Evolutionary conservation across 352 stramenopile species (phyloP).

Genomic region (Pythium sukuiense): DNA sequence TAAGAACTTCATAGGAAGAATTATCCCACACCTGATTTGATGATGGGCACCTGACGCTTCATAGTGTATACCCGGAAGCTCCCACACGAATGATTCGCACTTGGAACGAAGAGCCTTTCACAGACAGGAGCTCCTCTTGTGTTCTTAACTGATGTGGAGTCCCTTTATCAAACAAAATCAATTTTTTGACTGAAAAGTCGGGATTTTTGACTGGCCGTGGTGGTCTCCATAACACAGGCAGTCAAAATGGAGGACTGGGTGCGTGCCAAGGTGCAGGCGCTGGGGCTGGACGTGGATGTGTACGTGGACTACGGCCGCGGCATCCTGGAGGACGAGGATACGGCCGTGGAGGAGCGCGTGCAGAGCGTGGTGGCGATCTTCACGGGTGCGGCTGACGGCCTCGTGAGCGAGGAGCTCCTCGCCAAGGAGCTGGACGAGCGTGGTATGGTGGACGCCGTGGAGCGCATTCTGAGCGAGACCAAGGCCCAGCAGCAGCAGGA

Average conservation of each 20-base stretch:
- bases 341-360: constrained; percentile 67
- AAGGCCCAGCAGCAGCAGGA: constrained; percentile 37
- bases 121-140: neutral
- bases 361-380: constrained; percentile 67
- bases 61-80: neutral
- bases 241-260: constrained; percentile 63
- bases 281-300: constrained; percentile 67
- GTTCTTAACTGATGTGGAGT: neutral
- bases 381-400: constrained; percentile 49
- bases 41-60: neutral
- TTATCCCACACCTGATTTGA: constrained; percentile 65
- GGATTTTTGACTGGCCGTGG: neutral
- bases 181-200: neutral
- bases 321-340: constrained; percentile 73
- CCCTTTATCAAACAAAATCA: neutral
- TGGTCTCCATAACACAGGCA: neutral
- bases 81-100: constrained; percentile 8
- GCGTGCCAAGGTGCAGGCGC: constrained; percentile 47
- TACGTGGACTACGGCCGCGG: constrained; percentile 77
- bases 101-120: too few relatives aligned
- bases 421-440: constrained; percentile 37
- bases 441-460: constrained; percentile 53
- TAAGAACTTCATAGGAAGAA: constrained; percentile 81
- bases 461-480: constrained; percentile 39
- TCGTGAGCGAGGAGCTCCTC: constrained; percentile 43